Conservation (phyloP, 805 yeast genomes). For the Spathaspora hagerdaliae region DNA sequence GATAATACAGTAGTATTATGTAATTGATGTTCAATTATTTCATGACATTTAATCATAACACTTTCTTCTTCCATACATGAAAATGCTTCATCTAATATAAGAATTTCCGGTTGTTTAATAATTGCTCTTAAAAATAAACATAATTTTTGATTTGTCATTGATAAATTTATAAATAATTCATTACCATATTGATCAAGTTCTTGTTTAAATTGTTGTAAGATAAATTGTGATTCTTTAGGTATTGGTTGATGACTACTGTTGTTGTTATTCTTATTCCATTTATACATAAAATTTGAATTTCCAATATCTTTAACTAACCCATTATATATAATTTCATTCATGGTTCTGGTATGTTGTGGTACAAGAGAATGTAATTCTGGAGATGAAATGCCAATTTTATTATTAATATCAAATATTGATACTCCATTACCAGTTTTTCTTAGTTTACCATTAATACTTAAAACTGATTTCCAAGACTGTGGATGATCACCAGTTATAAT, state of each 20-base stretch:
- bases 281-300: constrained; percentile 45
- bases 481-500: constrained; percentile 93
- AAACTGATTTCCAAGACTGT: constrained; percentile 81
- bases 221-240: constrained; percentile 11
- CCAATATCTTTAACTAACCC: constrained; percentile 65
- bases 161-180: constrained; percentile 47
- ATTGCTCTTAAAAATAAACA: constrained; percentile 73
- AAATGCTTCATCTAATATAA: constrained; percentile 88
- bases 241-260: constrained; percentile 8
- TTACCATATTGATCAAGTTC: constrained; percentile 34
- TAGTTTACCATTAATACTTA: constrained; percentile 60
- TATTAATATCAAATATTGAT: constrained; percentile 75
- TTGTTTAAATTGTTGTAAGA: constrained; percentile 19
- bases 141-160: constrained; percentile 74
- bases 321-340: constrained; percentile 58
- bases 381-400: constrained; percentile 77
- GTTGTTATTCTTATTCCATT: constrained; percentile 26
- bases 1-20: constrained; percentile 60
- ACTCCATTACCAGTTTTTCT: constrained; percentile 70
- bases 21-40: constrained; percentile 17
- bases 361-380: constrained; percentile 93
- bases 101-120: constrained; percentile 69
- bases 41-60: constrained; percentile 31
- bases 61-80: constrained; percentile 76
- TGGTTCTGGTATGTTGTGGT: constrained; percentile 49